Evolutionary conservation across 2,329 filamentous ascomycete genomes (phyloP), one percentile per base, ranked within the genome.

Genomic region (Cordyceps cateniannulata): DNA sequence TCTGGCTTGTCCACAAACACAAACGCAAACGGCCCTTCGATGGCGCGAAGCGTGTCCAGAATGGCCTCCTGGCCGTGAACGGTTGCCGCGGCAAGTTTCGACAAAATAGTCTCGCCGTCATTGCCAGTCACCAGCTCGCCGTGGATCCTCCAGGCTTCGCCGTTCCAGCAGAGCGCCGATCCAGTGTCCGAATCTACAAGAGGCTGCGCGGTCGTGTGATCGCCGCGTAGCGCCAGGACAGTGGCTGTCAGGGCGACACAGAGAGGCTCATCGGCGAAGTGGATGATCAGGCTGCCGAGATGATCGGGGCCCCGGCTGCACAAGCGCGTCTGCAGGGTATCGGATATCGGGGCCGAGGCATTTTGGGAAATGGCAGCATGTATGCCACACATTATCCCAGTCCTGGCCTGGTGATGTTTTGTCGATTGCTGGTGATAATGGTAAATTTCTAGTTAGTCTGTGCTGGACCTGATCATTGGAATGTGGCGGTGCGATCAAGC

Each of bases 81-180:
- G 25, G 71, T 70, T 67, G 81, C 77, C 61, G 75, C 68, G 22
- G 80, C 68, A 52, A 96, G 78, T 42, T 83, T 69, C 38, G 79
- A 69, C 68, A 93, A 86, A 20, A 98, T 78, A 7, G 77, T 75
- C 67, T 88, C 81, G 3, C 90, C 90, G 73, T 99, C 95, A 70
- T 96, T 97, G 61, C 86, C 89, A 6, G 69, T 62, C n/a, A 96
- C 78, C 1, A 72, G 68, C 10, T 80, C 67, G 38, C 80, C 81
- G 9, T 74, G 75, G 54, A 96, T 80, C 61, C 83, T 87, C 95
- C 95, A 99, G 1, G 92, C 93, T 72, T 99, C 95, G 48, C 95
- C 95, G 70, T 99, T 99, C 95, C 95, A 99, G 80, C 93, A 97
- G 2, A 99, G 79, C 1, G 90, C 78, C 1, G 88, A 91, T 4